These are phyloP conservation scores for Cytospora leucostoma DNA, from an alignment of 2,329 filamentous ascomycete species.

Conservation along the genomic window DNA sequence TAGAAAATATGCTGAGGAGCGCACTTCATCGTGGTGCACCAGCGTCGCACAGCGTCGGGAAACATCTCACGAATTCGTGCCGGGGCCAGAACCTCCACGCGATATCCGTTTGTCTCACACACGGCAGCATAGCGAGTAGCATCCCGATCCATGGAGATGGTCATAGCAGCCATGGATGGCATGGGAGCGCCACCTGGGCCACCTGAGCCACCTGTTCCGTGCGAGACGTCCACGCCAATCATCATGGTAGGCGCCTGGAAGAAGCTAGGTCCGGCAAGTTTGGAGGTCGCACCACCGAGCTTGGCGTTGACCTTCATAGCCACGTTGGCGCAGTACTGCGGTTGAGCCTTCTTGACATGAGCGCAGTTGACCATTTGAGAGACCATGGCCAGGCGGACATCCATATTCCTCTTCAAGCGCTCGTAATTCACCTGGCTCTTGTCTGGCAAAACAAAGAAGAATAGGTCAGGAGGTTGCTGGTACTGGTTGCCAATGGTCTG, in stretches of 20 bases:
- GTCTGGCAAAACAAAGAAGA: constrained; percentile 76
- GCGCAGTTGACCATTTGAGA: constrained; percentile 77
- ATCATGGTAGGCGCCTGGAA: constrained; percentile 69
- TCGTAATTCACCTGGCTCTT: constrained; percentile 75
- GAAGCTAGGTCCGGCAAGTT: constrained; percentile 42
- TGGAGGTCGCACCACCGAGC: constrained; percentile 77
- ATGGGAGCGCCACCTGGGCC: constrained; percentile 53
- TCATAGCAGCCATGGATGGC: constrained; percentile 81
- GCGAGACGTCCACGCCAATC: constrained; percentile 89
- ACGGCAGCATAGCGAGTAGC: constrained; percentile 76
- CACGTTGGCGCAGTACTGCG: constrained; percentile 91
- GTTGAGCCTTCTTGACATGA: constrained; percentile 69
- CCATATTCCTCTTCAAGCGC: constrained; percentile 84
- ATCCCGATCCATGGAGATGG: constrained; percentile 72
- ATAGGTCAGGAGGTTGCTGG: constrained; percentile 66
- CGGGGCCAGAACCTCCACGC: constrained; percentile 74
- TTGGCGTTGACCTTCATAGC: constrained; percentile 97
- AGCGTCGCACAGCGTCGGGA: constrained; percentile 62
- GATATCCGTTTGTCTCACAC: constrained; percentile 80
- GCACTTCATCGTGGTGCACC: constrained; percentile 60
- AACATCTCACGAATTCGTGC: constrained; percentile 69
- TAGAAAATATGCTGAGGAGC: constrained; percentile 79
- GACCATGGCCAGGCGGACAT: constrained; percentile 80
- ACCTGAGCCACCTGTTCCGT: constrained; percentile 68
- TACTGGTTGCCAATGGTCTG: constrained; percentile 55